Evolutionary conservation across 2,329 filamentous ascomycete species (phyloP), one percentile per base, ranked within the genome.

Genomic region (Fusarium cyanostomum): DNA sequence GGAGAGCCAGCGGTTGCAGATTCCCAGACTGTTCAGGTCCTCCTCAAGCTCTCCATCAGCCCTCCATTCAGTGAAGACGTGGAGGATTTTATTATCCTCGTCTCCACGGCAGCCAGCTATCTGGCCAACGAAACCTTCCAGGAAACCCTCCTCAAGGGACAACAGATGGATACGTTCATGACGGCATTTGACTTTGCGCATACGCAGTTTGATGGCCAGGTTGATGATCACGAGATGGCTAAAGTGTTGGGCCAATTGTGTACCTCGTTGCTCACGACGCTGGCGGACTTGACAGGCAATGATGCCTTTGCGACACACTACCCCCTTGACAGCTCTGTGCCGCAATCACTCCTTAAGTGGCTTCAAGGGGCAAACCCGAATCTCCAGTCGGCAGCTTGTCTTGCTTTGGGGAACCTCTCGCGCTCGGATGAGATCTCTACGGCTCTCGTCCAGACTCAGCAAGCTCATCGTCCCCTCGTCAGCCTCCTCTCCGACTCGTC

Each of bases 401-500:
- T 89, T 4, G 80, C 83, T 13, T 77, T 89, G 3, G 87, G 87
- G 31, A 89, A 89, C 68, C 73, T 89, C 33, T 83, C 84, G 7
- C 84, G 87, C 34, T 86, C 82, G 2, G 86, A 89, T 65, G 79
- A 79, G 37, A 74, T 80, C 3, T 86, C 84, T 56, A 74, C 75
- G 9, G 74, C 80, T 31, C 80, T 89, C 31, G 81, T 89, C 2
- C 72, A 77, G 9, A 71, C 59, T 4, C 71, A 79, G 16, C 55
- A 77, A 2, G 77, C 77, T 5, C 78, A 81, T 54, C 68, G 79
- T 8, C 79, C 81, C 0, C 75, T 89, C 3, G 70, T 82, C 42
- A 53, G 70, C 1, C 72, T 85, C 13, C 74, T 89, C 16, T 71
- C 77, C 8, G 73, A 82, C 24, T 67, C 76, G 0, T 65, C 73